phyloP scores from a whole-genome alignment of 2,329 filamentous ascomycete genomes.

The Phoma sp. region DNA sequence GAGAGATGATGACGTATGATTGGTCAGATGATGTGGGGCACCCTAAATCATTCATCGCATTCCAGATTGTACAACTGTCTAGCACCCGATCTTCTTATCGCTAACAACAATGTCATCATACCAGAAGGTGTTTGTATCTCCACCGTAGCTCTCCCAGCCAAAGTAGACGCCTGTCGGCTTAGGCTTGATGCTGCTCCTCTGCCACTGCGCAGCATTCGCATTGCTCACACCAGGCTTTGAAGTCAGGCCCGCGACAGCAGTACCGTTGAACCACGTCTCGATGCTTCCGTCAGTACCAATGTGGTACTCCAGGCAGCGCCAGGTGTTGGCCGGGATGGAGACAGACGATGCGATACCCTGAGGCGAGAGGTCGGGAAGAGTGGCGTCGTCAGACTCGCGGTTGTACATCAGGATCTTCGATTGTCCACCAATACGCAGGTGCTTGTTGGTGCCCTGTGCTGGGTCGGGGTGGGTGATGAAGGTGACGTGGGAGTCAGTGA shows the following conservation, averaged over 20 bases:
- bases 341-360: conserved; percentile 63
- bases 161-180: conserved; percentile 64
- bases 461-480: conserved; percentile 70
- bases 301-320: conserved; percentile 69
- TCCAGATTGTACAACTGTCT: background rate
- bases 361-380: conserved; percentile 65
- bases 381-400: conserved; percentile 67
- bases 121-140: conserved; percentile 67
- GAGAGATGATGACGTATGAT: background rate
- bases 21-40: background rate
- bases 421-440: conserved; percentile 67
- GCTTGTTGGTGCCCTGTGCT: conserved; percentile 61
- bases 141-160: conserved; percentile 68
- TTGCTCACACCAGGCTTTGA: conserved; percentile 56
- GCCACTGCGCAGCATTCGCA: conserved; percentile 60
- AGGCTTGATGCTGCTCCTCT: conserved; percentile 56
- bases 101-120: conserved; percentile 64
- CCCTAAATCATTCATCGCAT: background rate
- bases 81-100: conserved; percentile 58
- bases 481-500: conserved; percentile 65
- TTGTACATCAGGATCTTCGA: conserved; percentile 69
- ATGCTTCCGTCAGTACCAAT: conserved; percentile 63
- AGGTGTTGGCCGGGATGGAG: conserved; percentile 57
- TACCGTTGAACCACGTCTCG: conserved; percentile 66
- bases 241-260: conserved; percentile 59